Evolutionary conservation across 257 asterid genomes (phyloP).

Genomic region (Jacaranda copaia): DNA sequence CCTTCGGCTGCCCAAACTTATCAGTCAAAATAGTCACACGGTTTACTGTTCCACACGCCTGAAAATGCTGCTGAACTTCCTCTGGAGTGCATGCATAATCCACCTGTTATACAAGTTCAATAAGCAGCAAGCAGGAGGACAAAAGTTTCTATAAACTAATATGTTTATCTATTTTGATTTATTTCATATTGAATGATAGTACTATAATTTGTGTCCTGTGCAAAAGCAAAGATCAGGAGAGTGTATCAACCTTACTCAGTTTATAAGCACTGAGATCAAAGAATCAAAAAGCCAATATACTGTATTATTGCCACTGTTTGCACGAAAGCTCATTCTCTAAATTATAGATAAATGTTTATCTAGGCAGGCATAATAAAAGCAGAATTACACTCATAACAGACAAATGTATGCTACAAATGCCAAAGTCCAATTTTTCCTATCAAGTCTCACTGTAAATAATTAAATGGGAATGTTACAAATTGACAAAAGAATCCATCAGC

Average conservation of each 20-base stretch:
- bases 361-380: slow-evolving; percentile 3
- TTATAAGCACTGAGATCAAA: background rate
- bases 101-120: slow-evolving; percentile 56
- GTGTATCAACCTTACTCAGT: background rate
- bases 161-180: background rate
- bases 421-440: background rate
- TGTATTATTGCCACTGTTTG: background rate
- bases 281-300: background rate
- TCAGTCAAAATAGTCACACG: slow-evolving; percentile 95
- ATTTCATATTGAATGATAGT: background rate
- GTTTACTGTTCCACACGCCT: slow-evolving; percentile 92
- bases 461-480: background rate
- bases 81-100: slow-evolving; percentile 98
- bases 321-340: slow-evolving; percentile 1
- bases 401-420: slow-evolving; percentile 19
- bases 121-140: slow-evolving; percentile 15
- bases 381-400: slow-evolving; percentile 11
- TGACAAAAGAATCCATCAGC: slow-evolving; percentile 3
- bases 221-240: slow-evolving; percentile 16
- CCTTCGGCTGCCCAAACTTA: slow-evolving; percentile 98
- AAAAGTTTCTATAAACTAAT: background rate
- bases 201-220: background rate
- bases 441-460: background rate
- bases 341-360: slow-evolving; percentile 18
- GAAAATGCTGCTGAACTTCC: slow-evolving; percentile 98